A percentile compares a stretch with the other conserved stretches of the same genome.
These are phyloP conservation scores for Pharus latifolius DNA, from an alignment of 176 grass and related monocot genomes.

Conservation along the genomic window DNA sequence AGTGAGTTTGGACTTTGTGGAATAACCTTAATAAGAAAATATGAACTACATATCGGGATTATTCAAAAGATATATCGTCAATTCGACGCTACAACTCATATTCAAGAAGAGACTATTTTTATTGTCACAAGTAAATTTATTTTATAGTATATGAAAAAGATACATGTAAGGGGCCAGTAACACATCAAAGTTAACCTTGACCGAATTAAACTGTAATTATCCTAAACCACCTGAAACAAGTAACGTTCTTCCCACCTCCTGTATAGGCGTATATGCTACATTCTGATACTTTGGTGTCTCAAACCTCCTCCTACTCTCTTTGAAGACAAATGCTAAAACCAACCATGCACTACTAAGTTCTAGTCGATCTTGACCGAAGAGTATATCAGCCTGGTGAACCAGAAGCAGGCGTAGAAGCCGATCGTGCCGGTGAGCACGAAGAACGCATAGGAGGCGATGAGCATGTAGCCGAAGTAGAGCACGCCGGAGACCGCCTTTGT, in stretches of 20 bases:
- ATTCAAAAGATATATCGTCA: too few relatives aligned
- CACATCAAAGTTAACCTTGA: background rate
- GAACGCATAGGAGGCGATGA: slow-evolving; percentile 82
- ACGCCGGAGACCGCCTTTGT: slow-evolving; percentile 66
- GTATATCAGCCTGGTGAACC: slow-evolving; percentile 83
- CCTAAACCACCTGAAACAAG: background rate
- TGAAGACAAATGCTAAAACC: background rate
- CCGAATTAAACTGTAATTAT: background rate
- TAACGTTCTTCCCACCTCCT: background rate
- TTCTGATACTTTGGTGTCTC: background rate
- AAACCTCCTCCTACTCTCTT: background rate
- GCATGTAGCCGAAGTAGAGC: slow-evolving; percentile 89
- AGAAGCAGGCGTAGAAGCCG: slow-evolving; percentile 81
- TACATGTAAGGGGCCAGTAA: too few relatives aligned
- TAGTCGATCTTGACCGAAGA: slow-evolving; percentile 90
- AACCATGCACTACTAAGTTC: slow-evolving; percentile 1
- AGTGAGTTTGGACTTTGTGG: too few relatives aligned
- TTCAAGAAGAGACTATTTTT: too few relatives aligned
- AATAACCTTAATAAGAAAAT: too few relatives aligned
- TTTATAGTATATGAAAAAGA: too few relatives aligned
- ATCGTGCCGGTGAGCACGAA: slow-evolving; percentile 79
- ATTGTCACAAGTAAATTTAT: too few relatives aligned
- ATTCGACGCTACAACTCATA: too few relatives aligned
- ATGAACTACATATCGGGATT: too few relatives aligned
- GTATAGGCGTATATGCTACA: background rate